These are phyloP conservation scores for Ensete ventricosum DNA, from an alignment of 176 grass and related monocot species.

Conservation along the genomic window DNA sequence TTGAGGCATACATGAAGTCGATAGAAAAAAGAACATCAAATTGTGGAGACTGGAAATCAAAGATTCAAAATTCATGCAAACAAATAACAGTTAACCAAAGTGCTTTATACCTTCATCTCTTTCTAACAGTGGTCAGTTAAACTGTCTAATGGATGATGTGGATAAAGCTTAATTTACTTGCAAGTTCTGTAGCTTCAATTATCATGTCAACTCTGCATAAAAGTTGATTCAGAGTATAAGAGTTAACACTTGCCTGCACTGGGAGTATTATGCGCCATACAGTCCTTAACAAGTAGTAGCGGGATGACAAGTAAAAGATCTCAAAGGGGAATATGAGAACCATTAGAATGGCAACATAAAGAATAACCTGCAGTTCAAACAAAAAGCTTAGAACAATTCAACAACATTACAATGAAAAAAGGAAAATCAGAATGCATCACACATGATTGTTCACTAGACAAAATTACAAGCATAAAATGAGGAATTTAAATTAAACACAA, in stretches of 20 bases:
- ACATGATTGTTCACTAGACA: too few species aligned
- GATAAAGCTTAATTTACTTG: background rate
- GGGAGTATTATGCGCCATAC: conserved; percentile 85
- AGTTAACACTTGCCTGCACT: conserved; percentile 42
- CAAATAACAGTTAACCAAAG: background rate
- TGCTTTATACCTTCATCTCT: background rate
- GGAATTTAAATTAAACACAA: background rate
- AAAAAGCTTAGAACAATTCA: background rate
- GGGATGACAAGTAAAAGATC: conserved; percentile 85
- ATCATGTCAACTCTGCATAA: background rate
- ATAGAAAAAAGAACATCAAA: too few species aligned
- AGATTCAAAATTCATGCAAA: background rate
- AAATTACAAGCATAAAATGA: too few species aligned
- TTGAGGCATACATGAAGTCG: too few species aligned
- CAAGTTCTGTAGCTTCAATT: background rate
- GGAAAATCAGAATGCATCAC: background rate
- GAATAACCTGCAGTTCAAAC: conserved; percentile 27
- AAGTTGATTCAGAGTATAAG: background rate
- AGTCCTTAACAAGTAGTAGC: conserved; percentile 84
- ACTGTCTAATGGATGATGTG: background rate
- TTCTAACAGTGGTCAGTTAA: background rate
- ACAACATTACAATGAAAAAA: background rate
- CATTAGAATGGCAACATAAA: conserved; percentile 65
- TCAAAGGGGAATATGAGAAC: conserved; percentile 92
- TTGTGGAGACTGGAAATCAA: background rate